These are phyloP conservation scores for Diaporthe sp. DNA, from an alignment of 2,329 filamentous ascomycete genomes.

Conservation along the genomic window DNA sequence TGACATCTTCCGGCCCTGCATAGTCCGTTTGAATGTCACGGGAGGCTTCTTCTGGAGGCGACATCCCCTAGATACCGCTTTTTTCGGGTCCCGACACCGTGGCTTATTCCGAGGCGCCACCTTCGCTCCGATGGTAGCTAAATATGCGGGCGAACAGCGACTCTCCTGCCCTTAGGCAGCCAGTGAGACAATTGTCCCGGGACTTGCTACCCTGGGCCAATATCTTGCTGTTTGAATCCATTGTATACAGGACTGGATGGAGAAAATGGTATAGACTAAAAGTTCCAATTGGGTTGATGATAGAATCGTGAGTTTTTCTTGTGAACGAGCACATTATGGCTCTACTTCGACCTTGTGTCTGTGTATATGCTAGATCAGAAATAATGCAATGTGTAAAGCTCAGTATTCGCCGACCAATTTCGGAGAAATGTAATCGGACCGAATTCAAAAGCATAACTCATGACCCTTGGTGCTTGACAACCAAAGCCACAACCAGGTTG, in stretches of 20 bases:
- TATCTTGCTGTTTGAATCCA: no score
- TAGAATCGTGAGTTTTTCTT: no score
- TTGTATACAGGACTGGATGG: no score
- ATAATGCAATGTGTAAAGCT: not conserved
- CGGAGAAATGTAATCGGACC: not conserved
- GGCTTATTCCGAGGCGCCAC: slow-evolving; percentile 32
- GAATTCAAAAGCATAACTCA: not conserved
- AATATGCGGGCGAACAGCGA: slow-evolving; percentile 40
- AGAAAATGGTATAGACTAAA: no score
- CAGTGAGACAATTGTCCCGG: slow-evolving; percentile 41
- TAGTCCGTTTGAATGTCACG: not conserved
- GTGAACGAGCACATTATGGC: not conserved
- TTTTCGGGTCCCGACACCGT: slow-evolving; percentile 42
- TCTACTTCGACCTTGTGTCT: not conserved
- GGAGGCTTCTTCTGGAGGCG: not conserved
- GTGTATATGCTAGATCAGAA: not conserved
- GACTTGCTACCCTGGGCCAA: no score
- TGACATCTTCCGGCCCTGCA: slow-evolving; percentile 12
- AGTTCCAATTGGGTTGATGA: no score
- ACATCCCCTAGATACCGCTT: not conserved
- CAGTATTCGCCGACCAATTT: not conserved
- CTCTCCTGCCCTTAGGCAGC: slow-evolving; percentile 38
- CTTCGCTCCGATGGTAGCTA: slow-evolving; percentile 39
- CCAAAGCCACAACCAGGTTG: not conserved
- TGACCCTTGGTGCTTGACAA: not conserved